A percentile compares a stretch with the other conserved stretches of the same genome.
Conservation (phyloP, 2,329 filamentous ascomycete species). For the Aulographum hederae region DNA sequence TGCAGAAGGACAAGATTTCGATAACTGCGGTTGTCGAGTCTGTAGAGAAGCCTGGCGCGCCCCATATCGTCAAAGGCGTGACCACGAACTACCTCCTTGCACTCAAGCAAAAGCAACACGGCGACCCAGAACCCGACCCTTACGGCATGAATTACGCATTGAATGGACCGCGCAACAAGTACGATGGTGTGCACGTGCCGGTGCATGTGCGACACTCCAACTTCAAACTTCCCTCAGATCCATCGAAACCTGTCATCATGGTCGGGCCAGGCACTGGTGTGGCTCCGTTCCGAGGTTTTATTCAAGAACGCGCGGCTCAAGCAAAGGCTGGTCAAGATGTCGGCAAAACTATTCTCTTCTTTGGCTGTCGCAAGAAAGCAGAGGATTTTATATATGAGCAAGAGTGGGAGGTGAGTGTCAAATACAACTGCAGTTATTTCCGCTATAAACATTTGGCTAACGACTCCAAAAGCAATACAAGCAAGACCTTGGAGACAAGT, state of each 20-base stretch:
- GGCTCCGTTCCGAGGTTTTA: slow-evolving; percentile 85
- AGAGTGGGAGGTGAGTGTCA: slow-evolving; percentile 69
- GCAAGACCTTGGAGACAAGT: slow-evolving; percentile 66
- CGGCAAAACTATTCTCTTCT: slow-evolving; percentile 81
- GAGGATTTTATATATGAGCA: slow-evolving; percentile 87
- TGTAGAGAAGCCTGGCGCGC: slow-evolving; percentile 55
- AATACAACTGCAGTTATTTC: neutral
- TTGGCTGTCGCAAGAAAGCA: slow-evolving; percentile 71
- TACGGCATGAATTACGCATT: slow-evolving; percentile 78
- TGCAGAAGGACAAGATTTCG: slow-evolving; percentile 87
- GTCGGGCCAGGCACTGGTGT: slow-evolving; percentile 92
- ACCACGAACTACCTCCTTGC: slow-evolving; percentile 93
- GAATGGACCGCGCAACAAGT: slow-evolving; percentile 83
- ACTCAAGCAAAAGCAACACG: slow-evolving; percentile 91
- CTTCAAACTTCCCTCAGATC: slow-evolving; percentile 95
- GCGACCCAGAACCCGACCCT: slow-evolving; percentile 61
- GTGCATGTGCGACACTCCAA: slow-evolving; percentile 96
- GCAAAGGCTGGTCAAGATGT: slow-evolving; percentile 65
- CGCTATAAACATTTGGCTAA: slow-evolving; percentile 10
- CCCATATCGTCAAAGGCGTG: slow-evolving; percentile 74
- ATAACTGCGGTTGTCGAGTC: slow-evolving; percentile 91
- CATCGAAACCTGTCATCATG: slow-evolving; percentile 86
- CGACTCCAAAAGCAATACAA: slow-evolving; percentile 50
- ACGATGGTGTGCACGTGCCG: slow-evolving; percentile 85
- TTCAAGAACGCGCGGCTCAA: slow-evolving; percentile 80